Base-by-base conservation (phyloP, 352 stramenopile genomes). In the Albugo candida region DNA sequence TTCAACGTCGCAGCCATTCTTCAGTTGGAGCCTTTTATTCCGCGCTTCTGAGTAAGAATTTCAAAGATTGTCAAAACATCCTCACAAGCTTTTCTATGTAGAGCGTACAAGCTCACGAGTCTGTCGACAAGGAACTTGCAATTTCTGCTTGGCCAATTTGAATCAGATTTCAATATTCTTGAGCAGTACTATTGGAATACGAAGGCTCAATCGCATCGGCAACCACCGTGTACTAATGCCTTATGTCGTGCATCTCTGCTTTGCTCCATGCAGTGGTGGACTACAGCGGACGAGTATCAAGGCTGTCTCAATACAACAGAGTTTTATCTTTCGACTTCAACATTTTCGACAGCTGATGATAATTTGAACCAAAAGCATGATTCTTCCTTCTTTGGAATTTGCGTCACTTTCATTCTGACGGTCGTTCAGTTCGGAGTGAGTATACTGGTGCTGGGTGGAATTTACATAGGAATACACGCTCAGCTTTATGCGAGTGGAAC, bases 131-230 rank as follows among this genome's bases (percentile, higher is more conserved):
- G 45, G 4, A 52, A 70, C 11, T 52, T 91, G 2, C 51, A 41
- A 14, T 41, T 14, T 41, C 36, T 16, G 36, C 36, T 14, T 41
- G 36, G 16, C 14, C 14, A 16, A 41, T 16, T 41, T 14, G 36
- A 16, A 41, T 41, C 36, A 16, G 36, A 41, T 41, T 16, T 41
- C 16, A 60, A 54, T 13, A 63, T 91, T 14, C 53, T 86, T 18
- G 64, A 82, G 18, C 51, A 56, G 14, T 91, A 91, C 64, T 81
- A 83, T 51, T 80, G 62, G 59, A 83, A 91, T 60, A 87, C 81
- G 67, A 86, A 87, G 57, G 78, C 78, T 14, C 66, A 68, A 49
- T 82, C 75, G 16, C 57, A 63, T 39, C 64, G 64, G 12, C 43
- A 62, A 24, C 55, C 54, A 4, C 65, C 61, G 13, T 92, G 78